Conservation (phyloP, 73 alveolate species). For the Stentor roeselii region DNA sequence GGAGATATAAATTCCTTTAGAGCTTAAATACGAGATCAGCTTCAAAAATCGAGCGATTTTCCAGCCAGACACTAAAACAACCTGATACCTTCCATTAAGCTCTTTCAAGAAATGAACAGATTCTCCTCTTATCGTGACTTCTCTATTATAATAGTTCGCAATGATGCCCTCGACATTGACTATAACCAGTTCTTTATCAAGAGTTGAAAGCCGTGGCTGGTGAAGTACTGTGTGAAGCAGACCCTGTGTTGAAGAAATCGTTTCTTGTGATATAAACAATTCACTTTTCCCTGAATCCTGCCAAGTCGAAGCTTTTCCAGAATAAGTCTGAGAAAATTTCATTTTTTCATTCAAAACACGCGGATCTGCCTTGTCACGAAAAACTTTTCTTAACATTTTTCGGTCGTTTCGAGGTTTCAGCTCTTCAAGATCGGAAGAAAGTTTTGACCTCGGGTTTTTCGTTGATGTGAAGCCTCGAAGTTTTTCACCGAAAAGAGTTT, state of each 20-base stretch:
- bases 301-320: no score
- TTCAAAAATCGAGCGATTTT: not conserved
- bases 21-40: not conserved
- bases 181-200: not conserved
- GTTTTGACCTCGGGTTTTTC: no score
- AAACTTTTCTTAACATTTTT: no score
- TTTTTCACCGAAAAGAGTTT: no score
- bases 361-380: no score
- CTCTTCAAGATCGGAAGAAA: no score
- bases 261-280: not conserved
- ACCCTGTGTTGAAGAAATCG: not conserved
- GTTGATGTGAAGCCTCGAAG: no score
- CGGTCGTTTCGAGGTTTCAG: no score
- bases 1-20: conserved; percentile 4
- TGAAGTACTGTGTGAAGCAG: not conserved
- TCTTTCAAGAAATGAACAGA: not conserved
- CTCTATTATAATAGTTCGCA: not conserved
- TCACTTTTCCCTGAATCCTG: no score
- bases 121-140: not conserved
- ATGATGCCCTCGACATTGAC: not conserved
- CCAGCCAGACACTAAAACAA: not conserved
- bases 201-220: not conserved
- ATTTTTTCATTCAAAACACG: no score
- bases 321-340: no score
- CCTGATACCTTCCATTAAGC: not conserved